phyloP scores from a whole-genome alignment of 257 asterid genomes.

The Gentiana dahurica region DNA sequence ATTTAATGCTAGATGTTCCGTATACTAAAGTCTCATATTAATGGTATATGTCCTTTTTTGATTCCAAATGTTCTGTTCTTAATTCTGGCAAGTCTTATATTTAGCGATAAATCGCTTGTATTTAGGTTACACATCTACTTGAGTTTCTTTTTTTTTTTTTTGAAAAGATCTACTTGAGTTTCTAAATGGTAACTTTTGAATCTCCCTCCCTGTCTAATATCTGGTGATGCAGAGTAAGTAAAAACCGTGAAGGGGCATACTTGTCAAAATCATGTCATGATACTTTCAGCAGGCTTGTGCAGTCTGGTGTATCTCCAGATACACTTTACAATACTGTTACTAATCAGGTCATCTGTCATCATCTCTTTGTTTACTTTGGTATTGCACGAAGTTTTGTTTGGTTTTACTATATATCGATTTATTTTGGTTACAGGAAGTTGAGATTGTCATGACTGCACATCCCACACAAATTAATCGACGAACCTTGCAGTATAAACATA shows the following conservation, averaged over 20 bases:
- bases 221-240: conserved; percentile 56
- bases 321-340: conserved; percentile 76
- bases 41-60: no score
- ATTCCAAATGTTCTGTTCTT: no score
- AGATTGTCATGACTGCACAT: conserved; percentile 97
- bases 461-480: conserved; percentile 96
- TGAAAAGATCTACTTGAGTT: conserved; percentile 2
- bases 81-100: no score
- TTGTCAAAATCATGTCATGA: conserved; percentile 91
- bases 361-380: neutral
- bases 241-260: conserved; percentile 40
- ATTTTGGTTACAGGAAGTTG: conserved; percentile 57
- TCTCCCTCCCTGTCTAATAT: neutral
- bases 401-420: neutral
- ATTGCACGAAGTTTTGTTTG: neutral
- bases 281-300: conserved; percentile 70
- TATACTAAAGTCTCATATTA: no score
- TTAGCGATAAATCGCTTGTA: no score
- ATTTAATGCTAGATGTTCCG: no score
- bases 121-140: neutral
- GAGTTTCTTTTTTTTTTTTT: no score
- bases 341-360: conserved; percentile 55
- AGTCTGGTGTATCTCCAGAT: conserved; percentile 70
- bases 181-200: neutral
- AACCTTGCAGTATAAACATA: conserved; percentile 90